Evolutionary conservation across 306 rosid species (phyloP).

Genomic region (Citrullus amarus): DNA sequence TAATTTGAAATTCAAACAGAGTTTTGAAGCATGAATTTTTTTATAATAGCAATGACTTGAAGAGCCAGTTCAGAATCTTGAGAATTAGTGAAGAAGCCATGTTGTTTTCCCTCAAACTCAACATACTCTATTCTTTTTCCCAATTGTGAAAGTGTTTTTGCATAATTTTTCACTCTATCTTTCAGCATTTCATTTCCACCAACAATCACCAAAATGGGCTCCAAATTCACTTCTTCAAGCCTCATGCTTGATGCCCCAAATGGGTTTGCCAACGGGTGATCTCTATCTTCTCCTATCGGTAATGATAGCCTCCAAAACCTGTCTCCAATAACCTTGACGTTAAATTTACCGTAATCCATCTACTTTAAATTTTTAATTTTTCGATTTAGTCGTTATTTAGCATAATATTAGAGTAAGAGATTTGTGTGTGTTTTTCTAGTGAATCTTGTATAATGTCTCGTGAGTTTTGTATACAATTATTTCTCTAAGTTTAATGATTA

Average conservation of each 20-base stretch:
- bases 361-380: too few species aligned
- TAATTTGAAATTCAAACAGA: neutral
- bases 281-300: conserved; percentile 59
- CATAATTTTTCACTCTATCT: conserved; percentile 64
- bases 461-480: too few species aligned
- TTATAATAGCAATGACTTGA: conserved; percentile 35
- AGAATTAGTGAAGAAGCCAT: conserved; percentile 66
- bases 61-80: conserved; percentile 38
- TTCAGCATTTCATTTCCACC: conserved; percentile 69
- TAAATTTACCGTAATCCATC: too few species aligned
- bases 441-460: too few species aligned
- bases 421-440: too few species aligned
- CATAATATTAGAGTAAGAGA: too few species aligned
- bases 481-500: too few species aligned
- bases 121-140: conserved; percentile 52
- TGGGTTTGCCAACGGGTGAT: conserved; percentile 77
- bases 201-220: conserved; percentile 53
- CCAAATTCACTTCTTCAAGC: conserved; percentile 33
- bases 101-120: conserved; percentile 64
- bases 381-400: too few species aligned
- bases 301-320: conserved; percentile 95
- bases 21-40: conserved; percentile 28
- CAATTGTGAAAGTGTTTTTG: conserved; percentile 26
- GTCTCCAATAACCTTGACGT: neutral
- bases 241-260: conserved; percentile 41